Evolutionary conservation across 768 basidiomycete genomes (phyloP), one percentile per base, ranked within the genome.

Genomic region (Mycena pura): DNA sequence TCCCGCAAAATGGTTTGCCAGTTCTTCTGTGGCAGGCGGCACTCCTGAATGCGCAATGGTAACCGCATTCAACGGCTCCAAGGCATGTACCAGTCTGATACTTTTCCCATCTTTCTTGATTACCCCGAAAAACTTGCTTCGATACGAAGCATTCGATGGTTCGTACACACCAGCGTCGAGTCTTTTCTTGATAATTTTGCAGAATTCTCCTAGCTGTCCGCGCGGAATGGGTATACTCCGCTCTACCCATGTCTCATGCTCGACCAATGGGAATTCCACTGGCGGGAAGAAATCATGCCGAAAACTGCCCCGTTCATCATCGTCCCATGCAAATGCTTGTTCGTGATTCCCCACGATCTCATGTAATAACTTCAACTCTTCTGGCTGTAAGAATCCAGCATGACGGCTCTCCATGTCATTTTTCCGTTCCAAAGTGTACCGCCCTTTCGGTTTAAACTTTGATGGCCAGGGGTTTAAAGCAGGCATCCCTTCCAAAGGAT

Each of bases 121-220:
- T 0, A 78, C 71, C 19, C 70, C 74, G 38, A 77, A 79, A 71
- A 71, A 75, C 4, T 69, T 48, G 0, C 74, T 76, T 0, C 73
- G 57, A 25, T 78, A 78, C 13, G 62, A 51, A 1, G 60, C 24
- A 19, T 57, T 40, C 1, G 40, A 63, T 1, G 41, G 47, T 17
- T 62, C 66, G 36, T 60, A 67, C 0, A 55, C 67, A 1, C 62
- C 62, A 0, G 64, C 47, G 28, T 64, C 65, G 3, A 69, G 9
- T 24, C 58, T 62, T 3, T 49, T 47, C 41, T 69, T 64, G 21
- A 71, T 55, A 2, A 60, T 49, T 24, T 49, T 49, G 27, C 67
- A 62, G 17, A 71, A 57, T 34, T 59, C 50, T 3, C 51, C 51
- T 21, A 57, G 29, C 24, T 62, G 64, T 10, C 68, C 69, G 8